These are phyloP conservation scores for Nannizziopsis barbatae DNA, from an alignment of 2,329 filamentous ascomycete species.

Conservation along the genomic window DNA sequence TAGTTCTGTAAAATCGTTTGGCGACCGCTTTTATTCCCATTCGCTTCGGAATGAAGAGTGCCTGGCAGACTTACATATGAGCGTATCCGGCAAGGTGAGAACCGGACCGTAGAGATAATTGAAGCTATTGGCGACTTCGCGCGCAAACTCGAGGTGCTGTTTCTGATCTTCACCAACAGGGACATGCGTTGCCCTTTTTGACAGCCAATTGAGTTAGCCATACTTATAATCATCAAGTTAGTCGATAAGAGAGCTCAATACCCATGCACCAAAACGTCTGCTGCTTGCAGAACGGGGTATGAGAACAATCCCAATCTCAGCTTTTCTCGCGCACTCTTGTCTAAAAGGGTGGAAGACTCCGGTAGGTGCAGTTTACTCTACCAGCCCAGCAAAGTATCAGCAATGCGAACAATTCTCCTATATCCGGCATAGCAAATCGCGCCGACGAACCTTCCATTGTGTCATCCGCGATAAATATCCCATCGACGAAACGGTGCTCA, in stretches of 20 bases:
- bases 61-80: conserved; percentile 50
- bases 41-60: not conserved
- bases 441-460: conserved; percentile 72
- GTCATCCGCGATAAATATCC: conserved; percentile 98
- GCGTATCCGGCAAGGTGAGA: conserved; percentile 57
- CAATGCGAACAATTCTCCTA: not conserved
- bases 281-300: conserved; percentile 90
- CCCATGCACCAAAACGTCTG: conserved; percentile 81
- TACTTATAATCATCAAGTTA: too few species aligned
- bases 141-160: conserved; percentile 87
- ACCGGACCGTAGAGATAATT: conserved; percentile 58
- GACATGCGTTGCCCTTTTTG: conserved; percentile 68
- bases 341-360: conserved; percentile 49
- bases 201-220: too few species aligned
- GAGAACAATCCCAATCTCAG: conserved; percentile 87
- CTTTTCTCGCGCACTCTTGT: conserved; percentile 45
- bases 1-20: not conserved
- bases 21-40: not conserved
- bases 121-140: conserved; percentile 77
- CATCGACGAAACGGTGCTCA: conserved; percentile 82
- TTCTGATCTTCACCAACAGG: conserved; percentile 92
- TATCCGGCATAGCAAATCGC: conserved; percentile 4
- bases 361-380: conserved; percentile 63
- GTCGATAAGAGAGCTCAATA: conserved; percentile 30
- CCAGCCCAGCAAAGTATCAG: not conserved